Percentiles rank a stretch among this genome's conserved stretches.
Conservation (phyloP, 805 yeast species). For the Ogataea ramenticola region DNA sequence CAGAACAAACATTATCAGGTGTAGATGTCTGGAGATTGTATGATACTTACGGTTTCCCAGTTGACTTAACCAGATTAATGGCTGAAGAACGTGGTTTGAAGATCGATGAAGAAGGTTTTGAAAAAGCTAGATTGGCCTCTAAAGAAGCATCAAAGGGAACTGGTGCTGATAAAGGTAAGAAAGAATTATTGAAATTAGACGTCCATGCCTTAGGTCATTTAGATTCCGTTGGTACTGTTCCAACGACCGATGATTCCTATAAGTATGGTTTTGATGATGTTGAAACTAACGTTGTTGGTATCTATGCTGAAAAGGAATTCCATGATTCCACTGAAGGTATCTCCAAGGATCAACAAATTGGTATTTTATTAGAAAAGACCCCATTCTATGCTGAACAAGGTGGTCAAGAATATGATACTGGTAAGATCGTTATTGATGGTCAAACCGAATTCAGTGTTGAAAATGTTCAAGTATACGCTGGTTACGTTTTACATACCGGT, state of each 20-base stretch:
- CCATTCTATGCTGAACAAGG: constrained; percentile 99
- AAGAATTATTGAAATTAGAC: constrained; percentile 67
- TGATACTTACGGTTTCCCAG: constrained; percentile 99
- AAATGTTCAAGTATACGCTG: constrained; percentile 89
- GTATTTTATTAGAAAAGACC: constrained; percentile 80
- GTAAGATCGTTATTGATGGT: constrained; percentile 86
- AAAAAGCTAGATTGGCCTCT: constrained; percentile 80
- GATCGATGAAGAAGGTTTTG: constrained; percentile 90
- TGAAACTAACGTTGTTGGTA: constrained; percentile 60
- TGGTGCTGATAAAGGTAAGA: constrained; percentile 44
- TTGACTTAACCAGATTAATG: constrained; percentile 94
- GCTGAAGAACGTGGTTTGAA: constrained; percentile 95
- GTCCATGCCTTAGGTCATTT: constrained; percentile 82
- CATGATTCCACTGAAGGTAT: constrained; percentile 34
- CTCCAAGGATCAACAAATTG: constrained; percentile 37
- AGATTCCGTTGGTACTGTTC: constrained; percentile 47
- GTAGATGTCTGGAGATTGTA: constrained; percentile 97
- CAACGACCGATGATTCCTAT: constrained; percentile 76
- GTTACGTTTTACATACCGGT: constrained; percentile 95
- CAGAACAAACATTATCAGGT: constrained; percentile 76
- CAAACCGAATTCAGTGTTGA: constrained; percentile 80
- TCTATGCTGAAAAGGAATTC: constrained; percentile 62
- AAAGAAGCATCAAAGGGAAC: constrained; percentile 93
- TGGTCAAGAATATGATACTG: constrained; percentile 97
- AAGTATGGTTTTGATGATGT: constrained; percentile 73